These are phyloP conservation scores for Sungouiella blattae DNA, from an alignment of 805 yeast genomes.

Conservation along the genomic window DNA sequence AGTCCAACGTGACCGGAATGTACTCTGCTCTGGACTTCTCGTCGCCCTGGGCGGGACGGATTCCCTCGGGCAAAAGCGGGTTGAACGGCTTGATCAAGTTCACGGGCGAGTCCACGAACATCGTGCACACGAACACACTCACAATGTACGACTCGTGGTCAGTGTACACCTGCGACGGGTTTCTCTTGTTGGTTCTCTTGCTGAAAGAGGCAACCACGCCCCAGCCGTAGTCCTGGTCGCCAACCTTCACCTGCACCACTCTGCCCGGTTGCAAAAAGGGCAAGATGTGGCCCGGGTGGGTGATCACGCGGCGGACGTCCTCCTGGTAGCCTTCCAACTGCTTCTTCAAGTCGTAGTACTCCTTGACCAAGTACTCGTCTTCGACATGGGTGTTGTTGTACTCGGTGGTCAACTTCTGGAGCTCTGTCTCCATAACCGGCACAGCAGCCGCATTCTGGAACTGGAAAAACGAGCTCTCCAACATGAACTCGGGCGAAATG, in stretches of 20 bases:
- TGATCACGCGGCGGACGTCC: conserved; percentile 75
- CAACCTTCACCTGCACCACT: conserved; percentile 64
- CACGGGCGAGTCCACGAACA: conserved; percentile 81
- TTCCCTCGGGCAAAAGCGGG: conserved; percentile 82
- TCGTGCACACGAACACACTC: conserved; percentile 73
- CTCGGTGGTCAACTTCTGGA: conserved; percentile 50
- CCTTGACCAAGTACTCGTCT: conserved; percentile 70
- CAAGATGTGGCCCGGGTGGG: conserved; percentile 86
- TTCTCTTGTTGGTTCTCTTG: conserved; percentile 65
- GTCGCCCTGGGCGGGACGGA: conserved; percentile 74
- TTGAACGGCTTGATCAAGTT: conserved; percentile 73
- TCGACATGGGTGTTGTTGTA: conserved; percentile 54
- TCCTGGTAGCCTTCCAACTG: conserved; percentile 68
- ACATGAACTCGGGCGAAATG: conserved; percentile 95
- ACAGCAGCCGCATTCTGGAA: conserved; percentile 91
- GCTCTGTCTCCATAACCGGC: conserved; percentile 72
- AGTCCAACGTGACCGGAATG: conserved; percentile 79
- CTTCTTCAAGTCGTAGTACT: conserved; percentile 75
- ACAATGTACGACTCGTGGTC: conserved; percentile 91
- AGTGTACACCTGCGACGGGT: conserved; percentile 52
- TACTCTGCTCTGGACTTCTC: conserved; percentile 73
- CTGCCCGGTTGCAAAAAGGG: conserved; percentile 89
- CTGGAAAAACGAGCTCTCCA: conserved; percentile 90
- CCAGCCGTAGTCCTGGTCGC: conserved; percentile 85
- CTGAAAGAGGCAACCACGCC: conserved; percentile 78